phyloP scores from a whole-genome alignment of 768 basidiomycete species.

The Suillus weaverae region DNA sequence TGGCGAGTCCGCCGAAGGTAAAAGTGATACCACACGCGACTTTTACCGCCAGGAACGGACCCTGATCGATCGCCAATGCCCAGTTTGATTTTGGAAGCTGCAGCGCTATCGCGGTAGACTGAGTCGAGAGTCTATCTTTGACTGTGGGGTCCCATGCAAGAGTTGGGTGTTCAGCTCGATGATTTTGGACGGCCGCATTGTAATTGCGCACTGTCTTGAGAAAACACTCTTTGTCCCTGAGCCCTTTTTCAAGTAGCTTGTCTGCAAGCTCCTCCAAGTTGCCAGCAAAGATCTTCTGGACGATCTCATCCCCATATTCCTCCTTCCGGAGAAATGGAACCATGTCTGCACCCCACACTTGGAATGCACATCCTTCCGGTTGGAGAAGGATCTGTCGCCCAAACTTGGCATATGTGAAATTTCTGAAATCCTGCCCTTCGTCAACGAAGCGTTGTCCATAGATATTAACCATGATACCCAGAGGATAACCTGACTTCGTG shows the following conservation, averaged over 20 bases:
- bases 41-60: conserved; percentile 65
- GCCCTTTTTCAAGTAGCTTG: conserved; percentile 44
- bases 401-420: conserved; percentile 72
- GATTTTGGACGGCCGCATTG: conserved; percentile 47
- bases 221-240: conserved; percentile 44
- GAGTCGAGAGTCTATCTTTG: conserved; percentile 62
- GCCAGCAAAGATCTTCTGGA: conserved; percentile 51
- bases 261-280: conserved; percentile 51
- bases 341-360: conserved; percentile 58
- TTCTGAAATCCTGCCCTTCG: conserved; percentile 71
- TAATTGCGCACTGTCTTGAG: conserved; percentile 48
- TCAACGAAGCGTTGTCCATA: conserved; percentile 64
- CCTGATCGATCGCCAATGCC: conserved; percentile 54
- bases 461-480: conserved; percentile 68
- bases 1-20: conserved; percentile 67
- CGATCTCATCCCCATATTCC: conserved; percentile 64
- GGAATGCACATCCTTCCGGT: conserved; percentile 61
- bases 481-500: conserved; percentile 73
- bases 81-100: conserved; percentile 63
- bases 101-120: conserved; percentile 38
- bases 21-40: conserved; percentile 72
- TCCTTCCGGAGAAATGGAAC: conserved; percentile 51
- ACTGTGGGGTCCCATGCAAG: conserved; percentile 59
- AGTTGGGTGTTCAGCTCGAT: conserved; percentile 35
- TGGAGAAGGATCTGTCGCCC: conserved; percentile 60